Conservation (phyloP, 441 rosid genomes). For the Brassica hybrid region DNA sequence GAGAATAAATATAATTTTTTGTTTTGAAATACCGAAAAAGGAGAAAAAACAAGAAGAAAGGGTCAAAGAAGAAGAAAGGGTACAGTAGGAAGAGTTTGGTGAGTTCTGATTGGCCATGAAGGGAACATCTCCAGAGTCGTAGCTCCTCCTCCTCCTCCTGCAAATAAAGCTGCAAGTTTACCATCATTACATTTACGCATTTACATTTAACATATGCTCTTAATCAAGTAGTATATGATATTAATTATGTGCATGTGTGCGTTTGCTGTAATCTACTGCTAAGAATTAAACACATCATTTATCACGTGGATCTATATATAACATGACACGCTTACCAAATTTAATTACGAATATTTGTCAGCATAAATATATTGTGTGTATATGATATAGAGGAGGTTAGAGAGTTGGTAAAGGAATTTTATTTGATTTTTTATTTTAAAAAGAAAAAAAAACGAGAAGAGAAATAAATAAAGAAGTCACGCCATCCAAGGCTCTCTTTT, state of each 20-base stretch:
- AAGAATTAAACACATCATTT: conserved; percentile 28
- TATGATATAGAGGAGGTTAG: conserved; percentile 47
- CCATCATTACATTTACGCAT: conserved; percentile 39
- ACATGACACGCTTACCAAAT: conserved; percentile 26
- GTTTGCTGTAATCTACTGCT: background rate
- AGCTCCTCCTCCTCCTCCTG: conserved; percentile 88
- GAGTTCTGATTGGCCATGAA: conserved; percentile 98
- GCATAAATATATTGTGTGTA: conserved; percentile 4
- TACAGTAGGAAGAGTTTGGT: conserved; percentile 85
- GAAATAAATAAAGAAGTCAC: conserved; percentile 50
- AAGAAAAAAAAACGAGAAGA: conserved; percentile 2
- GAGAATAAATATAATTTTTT: background rate
- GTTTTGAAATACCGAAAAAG: conserved; percentile 22
- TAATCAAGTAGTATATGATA: background rate
- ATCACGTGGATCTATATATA: conserved; percentile 36
- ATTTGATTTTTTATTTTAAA: conserved; percentile 7
- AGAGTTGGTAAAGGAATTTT: conserved; percentile 50
- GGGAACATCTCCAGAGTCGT: conserved; percentile 99
- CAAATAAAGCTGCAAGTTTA: conserved; percentile 75
- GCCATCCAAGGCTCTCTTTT: conserved; percentile 63
- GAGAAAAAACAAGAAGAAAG: conserved; percentile 46
- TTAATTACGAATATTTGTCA: conserved; percentile 16
- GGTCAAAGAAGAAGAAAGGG: conserved; percentile 65
- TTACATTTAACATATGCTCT: conserved; percentile 34
- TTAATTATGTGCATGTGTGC: conserved; percentile 24